Conservation (phyloP, 352 stramenopile genomes). For the Phytophthora pini region DNA sequence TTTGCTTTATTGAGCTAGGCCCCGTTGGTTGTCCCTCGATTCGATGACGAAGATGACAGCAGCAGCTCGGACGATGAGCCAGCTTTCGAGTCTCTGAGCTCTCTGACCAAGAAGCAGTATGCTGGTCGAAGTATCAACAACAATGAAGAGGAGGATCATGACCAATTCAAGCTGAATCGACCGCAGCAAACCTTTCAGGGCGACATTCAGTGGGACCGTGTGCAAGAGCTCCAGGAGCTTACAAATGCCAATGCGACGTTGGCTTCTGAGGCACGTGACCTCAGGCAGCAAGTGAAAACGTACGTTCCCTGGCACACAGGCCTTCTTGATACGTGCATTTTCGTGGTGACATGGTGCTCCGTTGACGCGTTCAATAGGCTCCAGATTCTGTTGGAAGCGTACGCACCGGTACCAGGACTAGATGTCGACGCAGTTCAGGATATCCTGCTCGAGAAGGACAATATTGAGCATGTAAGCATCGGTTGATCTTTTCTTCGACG, state of each 20-base stretch:
- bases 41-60: constrained; percentile 73
- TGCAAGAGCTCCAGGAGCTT: constrained; percentile 67
- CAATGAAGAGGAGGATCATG: constrained; percentile 31
- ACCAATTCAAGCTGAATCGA: constrained; percentile 1
- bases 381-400: constrained; percentile 72
- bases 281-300: constrained; percentile 70
- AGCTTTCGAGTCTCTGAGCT: background rate
- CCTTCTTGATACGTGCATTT: constrained; percentile 24
- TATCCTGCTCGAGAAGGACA: constrained; percentile 68
- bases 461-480: constrained; percentile 55
- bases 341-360: background rate
- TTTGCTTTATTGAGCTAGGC: constrained; percentile 24
- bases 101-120: constrained; percentile 6
- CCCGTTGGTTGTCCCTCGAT: constrained; percentile 64
- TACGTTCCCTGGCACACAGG: constrained; percentile 20
- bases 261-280: constrained; percentile 45
- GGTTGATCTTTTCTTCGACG: background rate
- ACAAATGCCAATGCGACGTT: constrained; percentile 65
- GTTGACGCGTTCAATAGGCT: constrained; percentile 36
- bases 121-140: constrained; percentile 17
- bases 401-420: constrained; percentile 70
- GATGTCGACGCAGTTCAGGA: constrained; percentile 59
- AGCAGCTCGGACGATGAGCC: constrained; percentile 46
- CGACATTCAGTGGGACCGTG: constrained; percentile 55
- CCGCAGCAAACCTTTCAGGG: constrained; percentile 20